phyloP scores from a whole-genome alignment of 805 yeast genomes.

The Candida railenensis region DNA sequence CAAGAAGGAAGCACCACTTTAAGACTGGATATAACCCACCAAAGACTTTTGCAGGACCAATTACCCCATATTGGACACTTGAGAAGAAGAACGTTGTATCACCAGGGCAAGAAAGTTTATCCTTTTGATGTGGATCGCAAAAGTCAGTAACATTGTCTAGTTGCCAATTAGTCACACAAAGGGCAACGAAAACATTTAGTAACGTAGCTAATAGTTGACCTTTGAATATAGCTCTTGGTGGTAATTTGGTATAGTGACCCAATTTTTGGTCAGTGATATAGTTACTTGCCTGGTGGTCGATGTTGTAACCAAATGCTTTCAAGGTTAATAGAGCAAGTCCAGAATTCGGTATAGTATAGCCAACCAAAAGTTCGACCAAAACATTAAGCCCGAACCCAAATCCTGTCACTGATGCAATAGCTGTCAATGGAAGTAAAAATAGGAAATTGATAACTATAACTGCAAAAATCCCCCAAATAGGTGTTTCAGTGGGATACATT shows the following conservation, averaged over 20 bases:
- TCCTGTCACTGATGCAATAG: conserved; percentile 63
- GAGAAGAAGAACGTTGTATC: conserved; percentile 52
- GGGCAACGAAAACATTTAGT: conserved; percentile 31
- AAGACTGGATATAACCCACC: conserved; percentile 52
- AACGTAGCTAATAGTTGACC: conserved; percentile 41
- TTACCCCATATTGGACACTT: conserved; percentile 54
- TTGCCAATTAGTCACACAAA: conserved; percentile 41
- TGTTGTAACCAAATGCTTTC: conserved; percentile 49
- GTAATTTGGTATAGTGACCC: conserved; percentile 59
- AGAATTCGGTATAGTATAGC: conserved; percentile 60
- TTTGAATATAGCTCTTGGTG: conserved; percentile 60
- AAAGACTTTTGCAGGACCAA: conserved; percentile 60
- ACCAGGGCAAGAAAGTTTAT: conserved; percentile 40
- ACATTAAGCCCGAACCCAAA: conserved; percentile 59
- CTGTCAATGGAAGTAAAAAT: conserved; percentile 60
- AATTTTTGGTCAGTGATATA: conserved; percentile 45
- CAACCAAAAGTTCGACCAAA: conserved; percentile 61
- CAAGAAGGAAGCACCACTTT: conserved; percentile 60
- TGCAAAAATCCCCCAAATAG: conserved; percentile 62
- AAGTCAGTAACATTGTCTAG: conserved; percentile 32
- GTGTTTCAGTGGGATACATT: conserved; percentile 53
- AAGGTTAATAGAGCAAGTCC: conserved; percentile 58
- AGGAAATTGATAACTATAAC: conserved; percentile 54
- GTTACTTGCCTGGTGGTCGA: conserved; percentile 63
- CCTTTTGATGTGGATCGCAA: conserved; percentile 35